A percentile compares a stretch with the other conserved stretches of the same genome.
Conservation (phyloP, 441 rosid species). For the Aquilaria agallochum region DNA sequence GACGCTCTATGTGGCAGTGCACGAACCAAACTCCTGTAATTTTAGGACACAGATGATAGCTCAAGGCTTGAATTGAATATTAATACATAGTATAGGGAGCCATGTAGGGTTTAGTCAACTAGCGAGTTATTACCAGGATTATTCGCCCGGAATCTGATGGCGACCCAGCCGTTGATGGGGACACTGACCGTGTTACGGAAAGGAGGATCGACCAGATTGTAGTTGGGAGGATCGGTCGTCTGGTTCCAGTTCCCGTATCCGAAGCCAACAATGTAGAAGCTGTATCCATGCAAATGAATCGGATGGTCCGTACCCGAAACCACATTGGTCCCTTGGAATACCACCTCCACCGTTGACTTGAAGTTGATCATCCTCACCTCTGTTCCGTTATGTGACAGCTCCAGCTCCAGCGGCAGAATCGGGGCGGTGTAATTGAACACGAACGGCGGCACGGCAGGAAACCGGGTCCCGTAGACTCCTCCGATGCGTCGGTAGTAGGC, state of each 20-base stretch:
- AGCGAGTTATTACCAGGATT: constrained; percentile 3
- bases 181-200: constrained; percentile 34
- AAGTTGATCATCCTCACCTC: constrained; percentile 31
- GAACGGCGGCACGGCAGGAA: constrained; percentile 34
- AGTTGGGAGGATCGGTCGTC: constrained; percentile 17
- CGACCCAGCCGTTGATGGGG: constrained; percentile 46
- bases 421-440: constrained; percentile 29
- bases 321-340: constrained; percentile 50
- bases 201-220: constrained; percentile 49
- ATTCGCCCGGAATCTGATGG: constrained; percentile 36
- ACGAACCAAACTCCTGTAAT: constrained; percentile 50
- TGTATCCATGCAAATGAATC: constrained; percentile 57
- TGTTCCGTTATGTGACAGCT: constrained; percentile 27
- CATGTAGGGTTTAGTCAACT: too few species aligned
- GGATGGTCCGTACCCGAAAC: constrained; percentile 38
- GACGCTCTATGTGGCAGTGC: constrained; percentile 59
- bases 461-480: constrained; percentile 18
- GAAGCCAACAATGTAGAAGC: constrained; percentile 37
- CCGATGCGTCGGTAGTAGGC: constrained; percentile 33
- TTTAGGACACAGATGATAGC: too few species aligned
- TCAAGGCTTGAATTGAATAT: too few species aligned
- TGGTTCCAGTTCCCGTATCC: constrained; percentile 45
- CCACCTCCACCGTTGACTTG: constrained; percentile 37
- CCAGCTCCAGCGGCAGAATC: constrained; percentile 15
- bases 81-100: too few species aligned